phyloP scores from a whole-genome alignment of 2,329 filamentous ascomycete species.

The Stachybotrys elegans region DNA sequence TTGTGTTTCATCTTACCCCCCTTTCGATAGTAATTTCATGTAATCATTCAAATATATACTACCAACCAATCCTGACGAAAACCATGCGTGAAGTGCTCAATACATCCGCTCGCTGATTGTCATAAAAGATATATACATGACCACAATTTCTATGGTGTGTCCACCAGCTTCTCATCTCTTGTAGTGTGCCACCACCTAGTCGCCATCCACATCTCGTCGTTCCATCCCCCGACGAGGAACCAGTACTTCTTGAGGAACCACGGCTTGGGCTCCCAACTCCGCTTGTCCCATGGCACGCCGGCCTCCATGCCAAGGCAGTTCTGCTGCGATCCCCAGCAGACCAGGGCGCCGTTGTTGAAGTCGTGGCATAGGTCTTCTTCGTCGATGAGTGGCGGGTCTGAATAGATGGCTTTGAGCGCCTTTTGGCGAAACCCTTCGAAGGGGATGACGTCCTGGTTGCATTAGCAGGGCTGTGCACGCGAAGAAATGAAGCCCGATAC shows the following conservation, averaged over 20 bases:
- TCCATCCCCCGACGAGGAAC: slow-evolving; percentile 26
- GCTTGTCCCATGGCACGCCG: slow-evolving; percentile 36
- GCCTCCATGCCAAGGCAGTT: slow-evolving; percentile 23
- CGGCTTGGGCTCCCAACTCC: slow-evolving; percentile 37
- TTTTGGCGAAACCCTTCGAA: slow-evolving; percentile 25
- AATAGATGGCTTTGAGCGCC: slow-evolving; percentile 17
- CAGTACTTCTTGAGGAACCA: slow-evolving; percentile 40
- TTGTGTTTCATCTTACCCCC: too few species aligned
- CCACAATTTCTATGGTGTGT: too few species aligned
- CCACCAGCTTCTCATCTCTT: slow-evolving; percentile 15
- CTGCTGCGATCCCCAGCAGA: slow-evolving; percentile 30
- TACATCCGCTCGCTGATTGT: too few species aligned
- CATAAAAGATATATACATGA: too few species aligned
- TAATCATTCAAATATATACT: background rate
- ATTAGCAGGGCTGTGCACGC: background rate
- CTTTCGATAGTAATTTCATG: too few species aligned
- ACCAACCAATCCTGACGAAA: too few species aligned
- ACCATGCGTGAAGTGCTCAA: too few species aligned
- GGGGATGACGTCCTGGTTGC: slow-evolving; percentile 24
- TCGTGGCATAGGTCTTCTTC: slow-evolving; percentile 31
- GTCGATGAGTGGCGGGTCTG: slow-evolving; percentile 22
- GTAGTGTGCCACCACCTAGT: slow-evolving; percentile 23
- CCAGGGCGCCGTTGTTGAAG: slow-evolving; percentile 24
- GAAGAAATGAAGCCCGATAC: background rate
- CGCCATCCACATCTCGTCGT: slow-evolving; percentile 30